These are phyloP conservation scores for Neurospora discreta DNA, from an alignment of 495 filamentous ascomycete genomes.

Conservation along the genomic window DNA sequence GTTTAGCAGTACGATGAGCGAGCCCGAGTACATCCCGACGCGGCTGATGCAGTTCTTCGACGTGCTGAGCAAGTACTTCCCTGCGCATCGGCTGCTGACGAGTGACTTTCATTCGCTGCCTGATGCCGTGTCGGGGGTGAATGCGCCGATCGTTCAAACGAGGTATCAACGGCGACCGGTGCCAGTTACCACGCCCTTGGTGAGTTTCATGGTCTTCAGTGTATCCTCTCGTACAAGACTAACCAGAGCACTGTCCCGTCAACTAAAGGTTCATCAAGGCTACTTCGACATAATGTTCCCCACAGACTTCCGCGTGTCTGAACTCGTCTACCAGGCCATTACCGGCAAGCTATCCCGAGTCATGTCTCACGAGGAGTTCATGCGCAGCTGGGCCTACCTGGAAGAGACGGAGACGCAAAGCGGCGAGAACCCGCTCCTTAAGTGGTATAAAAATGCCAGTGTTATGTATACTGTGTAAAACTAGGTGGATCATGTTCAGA, in stretches of 20 bases:
- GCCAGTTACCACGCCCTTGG: conserved; percentile 81
- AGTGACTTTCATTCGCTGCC: conserved; percentile 84
- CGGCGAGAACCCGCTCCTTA: conserved; percentile 87
- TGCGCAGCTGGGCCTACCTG: conserved; percentile 76
- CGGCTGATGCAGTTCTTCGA: conserved; percentile 94
- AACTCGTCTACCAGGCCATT: conserved; percentile 80
- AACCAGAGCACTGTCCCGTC: neutral
- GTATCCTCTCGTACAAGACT: neutral
- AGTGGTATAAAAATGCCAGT: conserved; percentile 90
- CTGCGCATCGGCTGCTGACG: conserved; percentile 75
- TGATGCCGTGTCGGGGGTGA: conserved; percentile 68
- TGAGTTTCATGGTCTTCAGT: conserved; percentile 36
- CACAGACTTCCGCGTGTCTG: conserved; percentile 79
- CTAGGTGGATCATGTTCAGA: neutral
- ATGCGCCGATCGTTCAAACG: conserved; percentile 93
- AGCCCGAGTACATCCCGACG: conserved; percentile 88
- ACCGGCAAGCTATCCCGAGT: conserved; percentile 85
- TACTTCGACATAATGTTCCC: conserved; percentile 99
- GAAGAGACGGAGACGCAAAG: conserved; percentile 79
- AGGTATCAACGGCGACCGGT: conserved; percentile 76
- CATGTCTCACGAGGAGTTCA: conserved; percentile 79
- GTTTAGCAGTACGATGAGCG: conserved; percentile 58
- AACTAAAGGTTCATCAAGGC: conserved; percentile 75
- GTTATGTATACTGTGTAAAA: conserved; percentile 67
- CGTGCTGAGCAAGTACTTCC: conserved; percentile 75